A percentile compares a stretch with the other conserved stretches of the same genome.
Evolutionary conservation across 768 basidiomycete species (phyloP).

Genomic region (Mycena floridula): DNA sequence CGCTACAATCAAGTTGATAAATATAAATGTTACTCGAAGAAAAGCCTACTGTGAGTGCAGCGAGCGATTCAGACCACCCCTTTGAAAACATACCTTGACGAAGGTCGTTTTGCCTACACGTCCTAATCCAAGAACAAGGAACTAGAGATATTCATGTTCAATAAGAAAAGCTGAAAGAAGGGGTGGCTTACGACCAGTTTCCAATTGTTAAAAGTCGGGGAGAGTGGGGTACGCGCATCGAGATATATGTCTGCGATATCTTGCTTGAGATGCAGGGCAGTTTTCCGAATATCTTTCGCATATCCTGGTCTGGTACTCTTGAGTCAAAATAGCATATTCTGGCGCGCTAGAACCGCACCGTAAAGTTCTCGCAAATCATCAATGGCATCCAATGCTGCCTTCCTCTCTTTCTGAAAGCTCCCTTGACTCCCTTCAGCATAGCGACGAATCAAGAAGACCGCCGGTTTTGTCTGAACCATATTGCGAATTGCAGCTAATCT

Average conservation of each 20-base stretch:
- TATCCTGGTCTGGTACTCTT: neutral
- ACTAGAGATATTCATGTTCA: neutral
- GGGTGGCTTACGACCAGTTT: neutral
- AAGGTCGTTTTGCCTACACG: neutral
- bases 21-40: too few species aligned
- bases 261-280: neutral
- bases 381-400: too few species aligned
- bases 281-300: neutral
- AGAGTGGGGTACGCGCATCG: neutral
- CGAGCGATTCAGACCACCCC: too few species aligned
- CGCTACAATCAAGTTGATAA: too few species aligned
- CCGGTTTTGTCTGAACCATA: neutral
- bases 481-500: neutral
- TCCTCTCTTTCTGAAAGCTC: neutral
- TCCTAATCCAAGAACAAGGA: neutral
- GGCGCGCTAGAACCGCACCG: neutral
- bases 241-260: neutral
- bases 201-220: too few species aligned
- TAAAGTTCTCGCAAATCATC: neutral
- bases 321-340: neutral
- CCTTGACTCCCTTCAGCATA: neutral
- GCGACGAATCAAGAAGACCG: neutral
- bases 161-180: neutral
- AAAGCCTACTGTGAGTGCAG: too few species aligned
- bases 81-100: neutral